Conservation (phyloP, 306 rosid species). For the Gastrolobium bilobum region DNA sequence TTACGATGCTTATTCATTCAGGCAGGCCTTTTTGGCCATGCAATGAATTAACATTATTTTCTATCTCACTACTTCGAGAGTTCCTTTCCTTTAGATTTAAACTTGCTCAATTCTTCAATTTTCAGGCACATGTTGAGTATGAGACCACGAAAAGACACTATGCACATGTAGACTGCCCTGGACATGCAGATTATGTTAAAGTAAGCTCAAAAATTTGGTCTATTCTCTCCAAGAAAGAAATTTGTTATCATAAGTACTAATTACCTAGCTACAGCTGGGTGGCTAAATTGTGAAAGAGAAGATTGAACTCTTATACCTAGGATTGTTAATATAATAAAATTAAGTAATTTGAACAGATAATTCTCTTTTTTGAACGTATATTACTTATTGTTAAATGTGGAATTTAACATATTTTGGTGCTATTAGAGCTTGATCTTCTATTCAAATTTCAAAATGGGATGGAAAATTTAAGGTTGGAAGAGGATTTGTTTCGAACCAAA, state of each 20-base stretch:
- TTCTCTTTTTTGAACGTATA: background rate
- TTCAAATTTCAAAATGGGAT: constrained; percentile 26
- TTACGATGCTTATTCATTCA: constrained; percentile 6
- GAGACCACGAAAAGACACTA: constrained; percentile 86
- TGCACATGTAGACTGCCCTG: constrained; percentile 96
- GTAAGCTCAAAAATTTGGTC: constrained; percentile 56
- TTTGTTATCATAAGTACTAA: background rate
- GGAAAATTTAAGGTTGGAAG: background rate
- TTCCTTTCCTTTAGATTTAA: background rate
- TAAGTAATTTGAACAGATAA: background rate
- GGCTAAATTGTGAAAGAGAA: constrained; percentile 13
- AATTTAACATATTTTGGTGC: background rate
- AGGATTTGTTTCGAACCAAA: background rate
- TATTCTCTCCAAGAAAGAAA: constrained; percentile 1
- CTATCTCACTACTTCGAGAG: background rate
- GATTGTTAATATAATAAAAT: constrained; percentile 11
- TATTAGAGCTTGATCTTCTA: constrained; percentile 19
- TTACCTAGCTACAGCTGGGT: background rate
- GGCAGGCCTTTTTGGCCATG: constrained; percentile 19
- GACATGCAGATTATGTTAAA: constrained; percentile 95
- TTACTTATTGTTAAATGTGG: background rate
- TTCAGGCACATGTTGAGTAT: constrained; percentile 95
- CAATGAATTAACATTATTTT: background rate
- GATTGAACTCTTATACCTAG: constrained; percentile 1
- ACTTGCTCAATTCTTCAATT: constrained; percentile 35